Conservation (phyloP, 2,329 filamentous ascomycete genomes). For the Neophaeococcomyces aloes region DNA sequence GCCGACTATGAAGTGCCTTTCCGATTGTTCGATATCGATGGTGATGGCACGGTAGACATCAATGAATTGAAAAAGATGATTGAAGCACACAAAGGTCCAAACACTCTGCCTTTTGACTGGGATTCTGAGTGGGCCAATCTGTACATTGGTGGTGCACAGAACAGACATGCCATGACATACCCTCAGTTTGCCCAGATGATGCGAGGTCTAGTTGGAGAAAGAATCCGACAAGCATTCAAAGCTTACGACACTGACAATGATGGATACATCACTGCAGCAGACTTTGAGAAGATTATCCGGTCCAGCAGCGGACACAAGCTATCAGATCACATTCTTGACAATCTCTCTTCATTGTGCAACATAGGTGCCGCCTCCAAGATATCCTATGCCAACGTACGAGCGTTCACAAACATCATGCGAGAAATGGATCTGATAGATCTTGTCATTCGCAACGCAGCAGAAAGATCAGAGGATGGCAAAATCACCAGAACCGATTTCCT, state of each 20-base stretch:
- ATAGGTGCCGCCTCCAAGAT: constrained; percentile 86
- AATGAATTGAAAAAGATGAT: constrained; percentile 78
- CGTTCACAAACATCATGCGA: constrained; percentile 94
- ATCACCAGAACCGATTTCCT: constrained; percentile 91
- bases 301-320: constrained; percentile 93
- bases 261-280: constrained; percentile 87
- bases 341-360: constrained; percentile 88
- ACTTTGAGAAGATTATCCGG: constrained; percentile 93
- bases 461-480: constrained; percentile 75
- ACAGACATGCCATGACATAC: constrained; percentile 86
- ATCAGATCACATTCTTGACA: constrained; percentile 85
- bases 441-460: constrained; percentile 76
- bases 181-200: constrained; percentile 97
- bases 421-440: constrained; percentile 97
- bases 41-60: constrained; percentile 77
- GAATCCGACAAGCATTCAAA: constrained; percentile 90
- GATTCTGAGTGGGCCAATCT: constrained; percentile 91
- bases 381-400: constrained; percentile 92
- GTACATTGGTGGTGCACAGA: constrained; percentile 80
- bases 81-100: constrained; percentile 74
- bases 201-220: constrained; percentile 87
- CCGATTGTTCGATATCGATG: constrained; percentile 81
- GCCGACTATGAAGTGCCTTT: constrained; percentile 99
- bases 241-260: constrained; percentile 82
- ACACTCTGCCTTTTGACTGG: constrained; percentile 91